Percentiles rank a stretch among this genome's conserved stretches.
phyloP scores from a whole-genome alignment of 1,139 yeast genomes.

The Suhomyces wounanorum region DNA sequence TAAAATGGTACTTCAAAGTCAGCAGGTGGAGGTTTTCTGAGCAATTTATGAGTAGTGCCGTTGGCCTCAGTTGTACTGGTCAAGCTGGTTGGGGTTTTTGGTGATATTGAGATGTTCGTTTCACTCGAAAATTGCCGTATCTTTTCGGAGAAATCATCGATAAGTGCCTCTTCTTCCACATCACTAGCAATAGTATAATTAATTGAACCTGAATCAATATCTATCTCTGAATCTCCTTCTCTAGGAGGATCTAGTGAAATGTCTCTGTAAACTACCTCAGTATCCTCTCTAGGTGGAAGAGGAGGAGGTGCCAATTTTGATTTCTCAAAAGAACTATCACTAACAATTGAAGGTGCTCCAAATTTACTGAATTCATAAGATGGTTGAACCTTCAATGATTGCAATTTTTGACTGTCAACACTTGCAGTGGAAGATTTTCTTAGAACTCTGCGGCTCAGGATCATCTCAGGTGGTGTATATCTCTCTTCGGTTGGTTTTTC shows the following conservation, averaged over 20 bases:
- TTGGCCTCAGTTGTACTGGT: neutral
- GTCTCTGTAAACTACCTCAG: neutral
- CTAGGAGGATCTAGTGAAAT: neutral
- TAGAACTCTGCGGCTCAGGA: slow-evolving; percentile 52
- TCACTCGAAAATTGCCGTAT: slow-evolving; percentile 7
- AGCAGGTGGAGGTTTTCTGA: slow-evolving; percentile 21
- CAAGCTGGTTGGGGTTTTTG: slow-evolving; percentile 6
- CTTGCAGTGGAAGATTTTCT: slow-evolving; percentile 22
- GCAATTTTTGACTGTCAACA: slow-evolving; percentile 1
- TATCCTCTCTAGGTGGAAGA: slow-evolving; percentile 5
- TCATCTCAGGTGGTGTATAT: slow-evolving; percentile 67
- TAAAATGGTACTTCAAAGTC: neutral
- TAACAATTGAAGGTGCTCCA: neutral
- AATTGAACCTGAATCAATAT: slow-evolving; percentile 4
- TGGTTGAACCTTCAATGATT: slow-evolving; percentile 12
- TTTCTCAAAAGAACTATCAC: neutral
- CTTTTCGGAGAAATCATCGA: slow-evolving; percentile 11
- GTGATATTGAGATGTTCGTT: slow-evolving; percentile 1
- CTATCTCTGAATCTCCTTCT: neutral
- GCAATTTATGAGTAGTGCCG: neutral
- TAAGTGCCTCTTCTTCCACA: slow-evolving; percentile 8
- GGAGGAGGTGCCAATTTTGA: slow-evolving; percentile 1
- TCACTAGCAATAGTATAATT: slow-evolving; percentile 8
- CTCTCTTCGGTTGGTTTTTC: slow-evolving; percentile 27
- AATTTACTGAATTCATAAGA: slow-evolving; percentile 18